phyloP scores from a whole-genome alignment of 495 filamentous ascomycete species.

The Penicillium psychrofluorescens region DNA sequence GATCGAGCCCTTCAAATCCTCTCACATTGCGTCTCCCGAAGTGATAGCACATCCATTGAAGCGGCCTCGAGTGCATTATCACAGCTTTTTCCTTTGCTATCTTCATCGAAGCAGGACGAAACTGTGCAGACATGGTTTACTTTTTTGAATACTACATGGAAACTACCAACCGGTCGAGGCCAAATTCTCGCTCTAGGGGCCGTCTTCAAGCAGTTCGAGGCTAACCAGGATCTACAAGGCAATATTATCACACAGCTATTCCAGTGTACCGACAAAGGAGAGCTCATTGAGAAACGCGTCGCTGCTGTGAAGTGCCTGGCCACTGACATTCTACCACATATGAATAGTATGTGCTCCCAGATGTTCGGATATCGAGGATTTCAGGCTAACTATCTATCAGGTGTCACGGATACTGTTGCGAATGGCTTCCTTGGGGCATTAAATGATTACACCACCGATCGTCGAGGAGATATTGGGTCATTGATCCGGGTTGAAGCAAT shows the following conservation, averaged over 20 bases:
- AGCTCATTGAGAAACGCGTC: constrained; percentile 51
- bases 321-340: constrained; percentile 37
- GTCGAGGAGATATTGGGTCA: constrained; percentile 83
- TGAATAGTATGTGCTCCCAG: constrained; percentile 17
- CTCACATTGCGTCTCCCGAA: constrained; percentile 34
- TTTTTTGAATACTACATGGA: constrained; percentile 29
- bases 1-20: constrained; percentile 33
- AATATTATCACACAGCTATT: constrained; percentile 27
- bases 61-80: constrained; percentile 39
- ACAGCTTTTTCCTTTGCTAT: constrained; percentile 34
- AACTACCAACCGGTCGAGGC: constrained; percentile 33
- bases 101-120: constrained; percentile 19
- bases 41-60: constrained; percentile 41
- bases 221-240: constrained; percentile 11
- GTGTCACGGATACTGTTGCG: constrained; percentile 16
- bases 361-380: not conserved
- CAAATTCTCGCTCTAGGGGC: constrained; percentile 38
- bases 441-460: constrained; percentile 83
- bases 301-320: constrained; percentile 54
- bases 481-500: constrained; percentile 73
- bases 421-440: constrained; percentile 43
- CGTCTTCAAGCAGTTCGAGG: constrained; percentile 27
- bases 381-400: constrained; percentile 15
- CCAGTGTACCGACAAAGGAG: constrained; percentile 31
- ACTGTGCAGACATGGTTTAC: constrained; percentile 31